A percentile compares a stretch with the other conserved stretches of the same genome.
Conservation (phyloP, 495 filamentous ascomycete species). For the Xanthoparmelia taractica region DNA sequence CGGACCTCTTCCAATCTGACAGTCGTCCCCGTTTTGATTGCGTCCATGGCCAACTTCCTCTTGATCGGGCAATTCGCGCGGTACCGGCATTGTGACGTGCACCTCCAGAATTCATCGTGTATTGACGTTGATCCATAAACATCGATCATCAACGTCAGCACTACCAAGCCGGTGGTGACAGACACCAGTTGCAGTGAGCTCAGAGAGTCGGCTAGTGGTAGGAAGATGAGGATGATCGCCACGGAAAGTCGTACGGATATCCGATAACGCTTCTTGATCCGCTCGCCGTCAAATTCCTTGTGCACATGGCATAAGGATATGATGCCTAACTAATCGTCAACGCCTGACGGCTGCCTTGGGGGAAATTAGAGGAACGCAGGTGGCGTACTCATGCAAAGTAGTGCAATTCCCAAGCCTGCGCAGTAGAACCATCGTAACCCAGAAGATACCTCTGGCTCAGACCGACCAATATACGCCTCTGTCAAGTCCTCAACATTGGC, state of each 20-base stretch:
- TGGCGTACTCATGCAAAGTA: slow-evolving; percentile 41
- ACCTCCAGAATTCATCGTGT: slow-evolving; percentile 36
- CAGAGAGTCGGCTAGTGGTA: slow-evolving; percentile 40
- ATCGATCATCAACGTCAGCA: slow-evolving; percentile 43
- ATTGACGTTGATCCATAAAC: slow-evolving; percentile 42
- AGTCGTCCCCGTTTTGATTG: slow-evolving; percentile 24
- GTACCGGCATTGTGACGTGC: slow-evolving; percentile 30
- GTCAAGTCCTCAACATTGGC: slow-evolving; percentile 38
- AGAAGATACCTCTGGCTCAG: slow-evolving; percentile 35
- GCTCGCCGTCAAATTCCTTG: slow-evolving; percentile 35
- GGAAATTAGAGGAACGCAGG: neutral
- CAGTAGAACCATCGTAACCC: slow-evolving; percentile 55
- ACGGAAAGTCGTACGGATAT: slow-evolving; percentile 42
- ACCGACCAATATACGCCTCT: slow-evolving; percentile 36
- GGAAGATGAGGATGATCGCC: slow-evolving; percentile 39
- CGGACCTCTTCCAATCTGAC: slow-evolving; percentile 37
- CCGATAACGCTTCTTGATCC: slow-evolving; percentile 41
- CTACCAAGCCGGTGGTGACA: slow-evolving; percentile 40
- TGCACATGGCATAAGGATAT: slow-evolving; percentile 40
- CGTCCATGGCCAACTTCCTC: slow-evolving; percentile 32
- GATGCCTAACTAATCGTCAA: slow-evolving; percentile 24
- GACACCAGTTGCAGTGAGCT: slow-evolving; percentile 44
- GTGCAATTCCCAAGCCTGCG: slow-evolving; percentile 43
- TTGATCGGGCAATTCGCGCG: slow-evolving; percentile 32
- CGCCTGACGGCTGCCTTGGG: neutral